phyloP scores from a whole-genome alignment of 495 filamentous ascomycete species.

The Neurospora tetrasperma region DNA sequence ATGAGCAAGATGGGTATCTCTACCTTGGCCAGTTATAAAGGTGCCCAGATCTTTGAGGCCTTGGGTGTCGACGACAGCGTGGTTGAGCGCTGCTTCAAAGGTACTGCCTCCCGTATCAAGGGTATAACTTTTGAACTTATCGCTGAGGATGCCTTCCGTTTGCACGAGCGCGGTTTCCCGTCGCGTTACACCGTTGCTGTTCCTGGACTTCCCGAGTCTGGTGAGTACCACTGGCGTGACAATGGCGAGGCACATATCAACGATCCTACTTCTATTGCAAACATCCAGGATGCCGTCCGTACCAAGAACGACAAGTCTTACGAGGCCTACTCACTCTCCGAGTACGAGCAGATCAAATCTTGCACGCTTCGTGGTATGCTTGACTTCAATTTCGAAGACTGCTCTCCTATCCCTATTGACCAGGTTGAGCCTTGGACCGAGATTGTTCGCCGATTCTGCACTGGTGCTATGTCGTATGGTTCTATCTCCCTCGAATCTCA shows the following conservation, averaged over 20 bases:
- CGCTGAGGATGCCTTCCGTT: slow-evolving; percentile 90
- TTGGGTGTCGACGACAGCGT: slow-evolving; percentile 92
- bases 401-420: slow-evolving; percentile 81
- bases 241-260: slow-evolving; percentile 98
- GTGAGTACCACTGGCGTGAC: slow-evolving; percentile 99
- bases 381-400: slow-evolving; percentile 93
- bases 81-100: slow-evolving; percentile 93
- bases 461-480: slow-evolving; percentile 99
- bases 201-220: slow-evolving; percentile 82
- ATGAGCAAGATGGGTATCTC: slow-evolving; percentile 99
- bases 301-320: slow-evolving; percentile 99
- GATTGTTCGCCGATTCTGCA: slow-evolving; percentile 94
- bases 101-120: slow-evolving; percentile 91
- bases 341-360: slow-evolving; percentile 96
- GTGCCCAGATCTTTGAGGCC: slow-evolving; percentile 99
- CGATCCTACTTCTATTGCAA: slow-evolving; percentile 89
- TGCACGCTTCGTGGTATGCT: slow-evolving; percentile 95
- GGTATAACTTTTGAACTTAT: slow-evolving; percentile 94
- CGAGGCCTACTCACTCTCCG: slow-evolving; percentile 88
- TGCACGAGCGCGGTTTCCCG: slow-evolving; percentile 94
- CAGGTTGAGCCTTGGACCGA: slow-evolving; percentile 99
- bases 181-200: slow-evolving; percentile 69
- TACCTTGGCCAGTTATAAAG: slow-evolving; percentile 96
- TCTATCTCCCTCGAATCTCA: slow-evolving; percentile 99
- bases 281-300: slow-evolving; percentile 95